Base-by-base conservation (phyloP, 1,284 basidiomycete genomes). In the Paramarasmius palmivorus region DNA sequence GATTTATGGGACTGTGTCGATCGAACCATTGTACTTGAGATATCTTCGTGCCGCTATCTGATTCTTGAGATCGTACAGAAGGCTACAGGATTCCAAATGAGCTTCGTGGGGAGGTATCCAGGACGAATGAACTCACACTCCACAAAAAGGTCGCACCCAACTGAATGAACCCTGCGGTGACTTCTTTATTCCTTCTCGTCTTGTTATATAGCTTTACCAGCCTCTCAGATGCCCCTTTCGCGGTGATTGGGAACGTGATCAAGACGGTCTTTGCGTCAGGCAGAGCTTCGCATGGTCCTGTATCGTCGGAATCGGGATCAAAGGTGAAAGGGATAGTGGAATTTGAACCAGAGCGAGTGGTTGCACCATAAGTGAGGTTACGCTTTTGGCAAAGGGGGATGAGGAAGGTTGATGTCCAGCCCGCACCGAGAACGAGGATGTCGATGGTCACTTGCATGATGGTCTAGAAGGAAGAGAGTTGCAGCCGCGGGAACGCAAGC, bases 331-430 rank as follows among this genome's bases (percentile, higher is more conserved):
- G 64, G 59, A 83, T 72, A 4, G 81, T 81, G 23, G 62, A 66
- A 22, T 68, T 65, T 23, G 69, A 61, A 12, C 81, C 82, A 45
- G 76, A 68, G 26, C 83, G 76, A n/a, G 76, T 79, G 0, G 86
- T 87, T 2, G 80, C 74, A 1, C 81, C 79, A 60, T 75, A 80
- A 0, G 73, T 71, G 54, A 87, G 58, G 15, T 67, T 55, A 20
- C 69, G 68, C 14, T 69, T 57, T 7, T 63, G 34, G 63, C 82
- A 80, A 15, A 84, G 78, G 0, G 84, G 79, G 38, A 82, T 73
- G 42, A 89, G 73, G 67, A 88, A 89, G 10, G 73, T 75, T 1
- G 77, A 82, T 1, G 83, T 84, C 86, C 86, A 90, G 36, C 84
- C 84, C n/a, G 82, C 80, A 40, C 85, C 86, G 22, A 90, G 76